These are phyloP conservation scores for Corynascus novoguineensis DNA, from an alignment of 495 filamentous ascomycete species.

Conservation along the genomic window DNA sequence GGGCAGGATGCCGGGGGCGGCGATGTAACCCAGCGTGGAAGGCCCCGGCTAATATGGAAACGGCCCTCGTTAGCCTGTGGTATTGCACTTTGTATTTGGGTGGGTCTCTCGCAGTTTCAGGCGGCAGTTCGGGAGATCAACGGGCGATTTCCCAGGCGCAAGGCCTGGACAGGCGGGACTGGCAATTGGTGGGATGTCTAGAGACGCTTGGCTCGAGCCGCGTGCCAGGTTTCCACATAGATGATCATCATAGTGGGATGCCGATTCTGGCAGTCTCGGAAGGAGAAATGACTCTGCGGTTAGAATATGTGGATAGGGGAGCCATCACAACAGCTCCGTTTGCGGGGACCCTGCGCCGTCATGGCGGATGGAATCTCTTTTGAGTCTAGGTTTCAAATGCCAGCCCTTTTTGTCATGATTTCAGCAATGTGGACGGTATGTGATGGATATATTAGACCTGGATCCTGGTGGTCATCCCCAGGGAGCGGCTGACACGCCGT, in stretches of 20 bases:
- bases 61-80: not conserved
- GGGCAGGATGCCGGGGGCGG: not conserved
- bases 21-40: not conserved
- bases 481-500: not conserved
- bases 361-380: not conserved
- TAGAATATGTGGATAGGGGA: not conserved
- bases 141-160: not conserved
- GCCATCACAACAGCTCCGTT: not conserved
- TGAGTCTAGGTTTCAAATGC: not conserved
- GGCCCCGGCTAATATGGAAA: conserved; percentile 1
- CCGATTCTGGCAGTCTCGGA: conserved; percentile 7
- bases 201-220: not conserved
- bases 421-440: no score
- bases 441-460: no score
- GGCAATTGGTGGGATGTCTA: conserved; percentile 10
- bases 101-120: conserved; percentile 12
- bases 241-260: conserved; percentile 8
- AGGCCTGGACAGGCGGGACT: not conserved
- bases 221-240: not conserved
- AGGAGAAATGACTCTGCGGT: not conserved
- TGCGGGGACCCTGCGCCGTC: not conserved
- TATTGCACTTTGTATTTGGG: not conserved
- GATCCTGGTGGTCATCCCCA: no score
- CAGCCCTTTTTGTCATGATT: no score
- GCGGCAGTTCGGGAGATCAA: conserved; percentile 16